Conservation (phyloP, 129 eudicot genomes). For the Arctium lappa region DNA sequence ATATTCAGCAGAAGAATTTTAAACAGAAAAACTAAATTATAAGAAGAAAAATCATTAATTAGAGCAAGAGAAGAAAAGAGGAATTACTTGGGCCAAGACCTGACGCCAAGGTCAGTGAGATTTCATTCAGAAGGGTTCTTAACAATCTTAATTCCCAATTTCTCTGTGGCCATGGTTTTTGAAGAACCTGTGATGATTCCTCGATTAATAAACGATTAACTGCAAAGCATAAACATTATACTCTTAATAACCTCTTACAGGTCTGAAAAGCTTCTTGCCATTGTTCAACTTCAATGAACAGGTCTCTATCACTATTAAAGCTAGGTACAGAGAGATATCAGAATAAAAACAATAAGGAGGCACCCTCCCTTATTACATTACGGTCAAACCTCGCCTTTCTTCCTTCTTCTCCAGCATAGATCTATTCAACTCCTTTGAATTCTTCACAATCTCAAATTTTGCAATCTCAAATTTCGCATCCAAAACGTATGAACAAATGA, state of each 20-base stretch:
- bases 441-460: conserved; percentile 2
- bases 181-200: conserved; percentile 15
- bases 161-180: conserved; percentile 53
- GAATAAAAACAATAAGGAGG: too few relatives aligned
- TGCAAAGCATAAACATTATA: background rate
- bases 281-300: background rate
- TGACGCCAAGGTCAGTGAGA: conserved; percentile 74
- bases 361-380: too few relatives aligned
- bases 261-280: background rate
- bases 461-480: background rate
- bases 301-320: background rate
- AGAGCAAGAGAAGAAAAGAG: background rate
- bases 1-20: background rate
- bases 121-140: conserved; percentile 72
- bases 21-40: background rate
- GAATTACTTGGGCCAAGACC: conserved; percentile 83
- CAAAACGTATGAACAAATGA: background rate
- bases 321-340: too few relatives aligned
- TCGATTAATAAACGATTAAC: background rate
- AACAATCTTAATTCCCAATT: conserved; percentile 61
- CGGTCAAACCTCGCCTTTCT: too few relatives aligned
- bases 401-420: background rate
- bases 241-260: background rate
- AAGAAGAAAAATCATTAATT: background rate
- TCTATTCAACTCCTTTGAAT: background rate